Base-by-base conservation (phyloP, 1,284 basidiomycete species). In the Takashimella koratensis region DNA sequence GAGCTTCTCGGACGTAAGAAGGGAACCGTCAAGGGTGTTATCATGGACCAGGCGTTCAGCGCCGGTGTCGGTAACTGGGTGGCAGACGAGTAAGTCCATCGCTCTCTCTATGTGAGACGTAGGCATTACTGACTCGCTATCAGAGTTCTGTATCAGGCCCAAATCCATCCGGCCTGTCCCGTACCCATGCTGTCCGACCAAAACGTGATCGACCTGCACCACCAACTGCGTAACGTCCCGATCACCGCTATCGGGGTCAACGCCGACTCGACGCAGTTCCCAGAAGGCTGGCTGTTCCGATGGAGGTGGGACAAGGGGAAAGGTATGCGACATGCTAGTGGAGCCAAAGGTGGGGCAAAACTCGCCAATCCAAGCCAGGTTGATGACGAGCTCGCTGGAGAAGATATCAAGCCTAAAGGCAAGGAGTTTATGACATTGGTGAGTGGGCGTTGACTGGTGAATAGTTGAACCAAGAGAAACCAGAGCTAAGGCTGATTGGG, bases 21-120 rank as follows among this genome's bases (percentile, higher is more conserved):
- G 13, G 86, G 86, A 48, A 86, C 88, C 0, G 82, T 89, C 59
- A 92, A 91, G 64, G 84, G 86, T 1, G 77, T 91, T 12, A 79
- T 92, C 13, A 81, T 92, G 45, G 86, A 92, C 71, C 89, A 91
- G 69, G 82, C 84, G 0, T 88, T 89, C 76, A 86, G 82, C 58
- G 86, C 86, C 2, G 89, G 89, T 0, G 82, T 92, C 3, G 88
- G 89, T 1, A 92, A 91, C 69, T 90, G 87, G 86, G 83, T 90
- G 2, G 87, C 87, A 60, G 87, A 87, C 83, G 61, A 72, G 66
- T 65, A 46, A 47, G 62, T 52, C 43, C 27, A 6, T 50, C 6
- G 25, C 19, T 11, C 45, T 8, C n/a, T 22, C 12, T 6, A 26
- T n/a, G n/a, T n/a, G 30, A 46, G 24, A n/a, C n/a, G n/a, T n/a